Base-by-base conservation (phyloP, 768 basidiomycete genomes). In the Rhizopogon vulgaris region DNA sequence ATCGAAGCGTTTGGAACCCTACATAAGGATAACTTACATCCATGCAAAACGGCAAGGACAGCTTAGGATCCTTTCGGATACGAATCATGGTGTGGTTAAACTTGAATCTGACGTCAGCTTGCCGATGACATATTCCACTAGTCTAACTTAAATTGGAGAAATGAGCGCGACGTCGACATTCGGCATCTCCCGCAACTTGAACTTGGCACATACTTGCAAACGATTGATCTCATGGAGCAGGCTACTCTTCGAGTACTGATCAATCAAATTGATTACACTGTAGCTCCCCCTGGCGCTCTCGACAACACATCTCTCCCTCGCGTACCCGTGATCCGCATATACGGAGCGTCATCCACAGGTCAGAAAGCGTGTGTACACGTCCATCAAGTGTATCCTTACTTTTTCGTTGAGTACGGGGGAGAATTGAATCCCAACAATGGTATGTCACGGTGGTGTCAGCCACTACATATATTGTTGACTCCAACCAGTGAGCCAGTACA, bases 361-460 rank as follows among this genome's bases (percentile, higher is more conserved):
- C 73, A 82, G 66, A 87, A 83, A 62, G 80, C 91, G 17, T 94
- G 93, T 63, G 78, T 94, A 12, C 87, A 96, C 72, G 73, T 98
- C 38, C 94, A 96, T 65, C 91, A 94, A 73, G 87, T 88, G 28
- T 95, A 87, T 69, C 94, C 95, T 0, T 99, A 99, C 69, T 84
- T 94, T 67, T 95, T 81, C 65, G 78, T 95, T 41, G 87, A 92
- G 58, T 99, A 95, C 71, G 59, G 66, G 18, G 87, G 82, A 1
- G 77, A 77, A 28, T 66, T 94, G 63, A 77, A 78, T 41, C 82
- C 83, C 0, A 75, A 73, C 25, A 66, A 78, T 57, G 88, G 91
- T 89, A 59, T 61, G 76, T 63, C 32, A 34, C 12, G 32, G 10
- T 55, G 64, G 2, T 3, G 2, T 18, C n/a, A 24, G 17, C 38